Percentiles rank a stretch among this genome's conserved stretches.
These are phyloP conservation scores for Purpureocillium lavendulum DNA, from an alignment of 2,329 filamentous ascomycete genomes.

Conservation along the genomic window DNA sequence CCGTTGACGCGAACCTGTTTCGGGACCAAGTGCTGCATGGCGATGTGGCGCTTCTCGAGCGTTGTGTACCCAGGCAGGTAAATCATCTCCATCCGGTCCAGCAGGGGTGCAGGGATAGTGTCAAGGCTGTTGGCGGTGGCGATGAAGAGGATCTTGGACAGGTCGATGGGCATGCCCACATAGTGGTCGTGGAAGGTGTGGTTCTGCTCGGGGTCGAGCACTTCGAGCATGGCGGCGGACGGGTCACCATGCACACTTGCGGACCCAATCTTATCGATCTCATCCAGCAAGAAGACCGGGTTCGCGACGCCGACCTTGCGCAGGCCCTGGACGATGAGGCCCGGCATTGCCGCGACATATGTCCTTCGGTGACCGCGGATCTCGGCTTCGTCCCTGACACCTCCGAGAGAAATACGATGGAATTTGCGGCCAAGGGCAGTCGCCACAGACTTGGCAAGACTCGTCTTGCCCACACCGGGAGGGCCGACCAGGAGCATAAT, in stretches of 20 bases:
- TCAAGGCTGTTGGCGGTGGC: conserved; percentile 93
- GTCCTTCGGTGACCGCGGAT: conserved; percentile 91
- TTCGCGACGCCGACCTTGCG: conserved; percentile 95
- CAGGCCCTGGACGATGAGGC: conserved; percentile 83
- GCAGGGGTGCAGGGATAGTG: conserved; percentile 85
- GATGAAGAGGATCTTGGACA: conserved; percentile 95
- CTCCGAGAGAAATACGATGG: conserved; percentile 91
- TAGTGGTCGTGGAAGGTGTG: conserved; percentile 94
- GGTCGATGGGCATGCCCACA: conserved; percentile 87
- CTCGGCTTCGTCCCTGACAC: conserved; percentile 92
- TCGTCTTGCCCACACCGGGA: conserved; percentile 93
- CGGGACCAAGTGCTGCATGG: conserved; percentile 83
- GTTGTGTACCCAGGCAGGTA: conserved; percentile 92
- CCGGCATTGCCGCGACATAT: conserved; percentile 98
- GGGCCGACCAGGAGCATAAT: conserved; percentile 90
- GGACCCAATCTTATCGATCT: conserved; percentile 93
- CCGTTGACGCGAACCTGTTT: conserved; percentile 94
- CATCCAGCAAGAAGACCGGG: conserved; percentile 89
- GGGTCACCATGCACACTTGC: conserved; percentile 93
- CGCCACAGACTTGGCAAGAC: conserved; percentile 85
- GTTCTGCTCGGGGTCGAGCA: conserved; percentile 95
- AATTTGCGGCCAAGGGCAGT: conserved; percentile 90
- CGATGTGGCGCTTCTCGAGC: conserved; percentile 93
- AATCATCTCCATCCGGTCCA: conserved; percentile 97
- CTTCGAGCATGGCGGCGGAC: conserved; percentile 94